Percentiles rank a stretch among this genome's conserved stretches.
Conservation (phyloP, 1,284 basidiomycete genomes). For the Coriolopsis trogii region DNA sequence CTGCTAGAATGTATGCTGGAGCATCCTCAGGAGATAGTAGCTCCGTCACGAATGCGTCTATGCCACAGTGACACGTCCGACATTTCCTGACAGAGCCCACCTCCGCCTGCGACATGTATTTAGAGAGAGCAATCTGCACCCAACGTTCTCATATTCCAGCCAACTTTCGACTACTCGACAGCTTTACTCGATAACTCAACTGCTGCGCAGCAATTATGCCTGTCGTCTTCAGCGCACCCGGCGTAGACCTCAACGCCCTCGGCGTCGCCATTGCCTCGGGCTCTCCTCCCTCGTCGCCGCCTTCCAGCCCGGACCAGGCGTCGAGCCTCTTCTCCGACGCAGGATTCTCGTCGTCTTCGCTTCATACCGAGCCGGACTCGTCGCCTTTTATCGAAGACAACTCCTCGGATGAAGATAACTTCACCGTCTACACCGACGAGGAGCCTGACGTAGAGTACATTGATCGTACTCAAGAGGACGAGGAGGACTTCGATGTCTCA, state of each 20-base stretch:
- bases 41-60: too few relatives aligned
- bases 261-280: neutral
- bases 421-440: constrained; percentile 1
- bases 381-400: neutral
- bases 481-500: neutral
- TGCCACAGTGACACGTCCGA: too few relatives aligned
- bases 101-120: too few relatives aligned
- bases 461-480: neutral
- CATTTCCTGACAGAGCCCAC: too few relatives aligned
- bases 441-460: neutral
- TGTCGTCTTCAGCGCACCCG: neutral
- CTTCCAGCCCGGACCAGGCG: constrained; percentile 3
- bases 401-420: constrained; percentile 2
- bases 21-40: too few relatives aligned
- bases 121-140: too few relatives aligned
- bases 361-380: neutral
- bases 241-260: neutral
- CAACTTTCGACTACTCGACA: neutral
- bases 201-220: neutral
- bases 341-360: neutral
- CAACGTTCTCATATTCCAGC: too few relatives aligned
- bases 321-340: constrained; percentile 11
- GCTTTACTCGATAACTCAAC: neutral
- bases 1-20: too few relatives aligned
- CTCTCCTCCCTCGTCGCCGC: constrained; percentile 3